Conservation (phyloP, 257 asterid species). For the Coffea eugenioides region DNA sequence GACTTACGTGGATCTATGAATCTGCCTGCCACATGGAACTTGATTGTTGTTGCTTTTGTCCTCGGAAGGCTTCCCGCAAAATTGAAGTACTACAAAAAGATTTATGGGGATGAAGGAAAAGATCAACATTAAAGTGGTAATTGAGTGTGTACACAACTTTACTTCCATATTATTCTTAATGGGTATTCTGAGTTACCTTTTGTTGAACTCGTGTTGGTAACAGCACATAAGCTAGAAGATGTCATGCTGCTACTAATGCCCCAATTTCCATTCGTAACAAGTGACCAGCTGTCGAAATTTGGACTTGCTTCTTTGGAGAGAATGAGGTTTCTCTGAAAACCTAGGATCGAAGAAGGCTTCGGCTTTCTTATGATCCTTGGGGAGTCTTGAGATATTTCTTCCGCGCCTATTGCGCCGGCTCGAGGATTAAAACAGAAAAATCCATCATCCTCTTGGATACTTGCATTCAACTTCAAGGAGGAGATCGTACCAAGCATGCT, state of each 20-base stretch:
- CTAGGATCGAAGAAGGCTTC: constrained; percentile 31
- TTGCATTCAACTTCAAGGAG: constrained; percentile 1
- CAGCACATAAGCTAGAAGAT: constrained; percentile 40
- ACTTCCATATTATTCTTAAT: background rate
- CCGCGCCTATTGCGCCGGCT: background rate
- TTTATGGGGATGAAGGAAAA: background rate
- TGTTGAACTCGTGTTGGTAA: constrained; percentile 47
- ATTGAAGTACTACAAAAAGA: constrained; percentile 1
- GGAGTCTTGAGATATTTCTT: constrained; percentile 39
- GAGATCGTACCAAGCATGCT: constrained; percentile 9
- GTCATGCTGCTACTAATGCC: constrained; percentile 34
- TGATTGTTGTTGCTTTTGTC: constrained; percentile 9
- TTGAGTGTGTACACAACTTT: no score
- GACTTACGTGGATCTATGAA: background rate
- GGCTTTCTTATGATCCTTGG: constrained; percentile 29
- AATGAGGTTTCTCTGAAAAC: constrained; percentile 36
- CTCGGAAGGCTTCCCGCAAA: constrained; percentile 12
- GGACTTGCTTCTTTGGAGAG: constrained; percentile 17
- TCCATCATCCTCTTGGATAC: background rate
- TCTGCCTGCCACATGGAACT: background rate
- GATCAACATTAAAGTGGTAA: background rate
- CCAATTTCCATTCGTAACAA: constrained; percentile 36
- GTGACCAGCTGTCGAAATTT: constrained; percentile 4
- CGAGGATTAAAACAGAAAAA: constrained; percentile 12
- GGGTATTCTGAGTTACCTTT: constrained; percentile 36